These are phyloP conservation scores for Scheffersomyces segobiensis DNA, from an alignment of 1,139 yeast species.

Conservation along the genomic window DNA sequence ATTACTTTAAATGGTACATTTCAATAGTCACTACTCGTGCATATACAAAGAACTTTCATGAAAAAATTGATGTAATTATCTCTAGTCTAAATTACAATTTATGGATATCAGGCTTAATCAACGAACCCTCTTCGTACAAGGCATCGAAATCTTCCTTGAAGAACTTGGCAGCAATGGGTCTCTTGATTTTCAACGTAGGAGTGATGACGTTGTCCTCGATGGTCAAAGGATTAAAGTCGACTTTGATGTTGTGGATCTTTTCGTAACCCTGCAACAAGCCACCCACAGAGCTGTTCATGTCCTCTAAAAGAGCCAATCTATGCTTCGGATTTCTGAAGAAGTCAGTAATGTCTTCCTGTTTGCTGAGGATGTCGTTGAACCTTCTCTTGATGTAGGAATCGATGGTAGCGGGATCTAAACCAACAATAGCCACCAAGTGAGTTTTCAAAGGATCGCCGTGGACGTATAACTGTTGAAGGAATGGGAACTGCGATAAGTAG, in stretches of 20 bases:
- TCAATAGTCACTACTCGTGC: not conserved
- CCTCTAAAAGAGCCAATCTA: slow-evolving; percentile 27
- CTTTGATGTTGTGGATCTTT: slow-evolving; percentile 58
- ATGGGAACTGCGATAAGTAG: slow-evolving; percentile 55
- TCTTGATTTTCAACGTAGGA: slow-evolving; percentile 73
- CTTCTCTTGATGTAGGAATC: slow-evolving; percentile 10
- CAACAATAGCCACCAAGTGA: slow-evolving; percentile 41
- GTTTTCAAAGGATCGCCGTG: slow-evolving; percentile 20
- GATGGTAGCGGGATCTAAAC: slow-evolving; percentile 39
- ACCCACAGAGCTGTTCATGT: slow-evolving; percentile 25
- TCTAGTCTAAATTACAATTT: slow-evolving; percentile 14
- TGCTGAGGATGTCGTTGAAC: slow-evolving; percentile 7
- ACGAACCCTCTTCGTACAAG: slow-evolving; percentile 62
- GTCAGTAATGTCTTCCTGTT: slow-evolving; percentile 27
- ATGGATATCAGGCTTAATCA: slow-evolving; percentile 15
- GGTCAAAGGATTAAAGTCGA: slow-evolving; percentile 67
- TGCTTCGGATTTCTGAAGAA: slow-evolving; percentile 29
- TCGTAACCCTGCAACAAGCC: slow-evolving; percentile 52
- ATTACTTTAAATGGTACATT: not conserved
- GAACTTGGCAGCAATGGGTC: slow-evolving; percentile 56
- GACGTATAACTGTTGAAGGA: slow-evolving; percentile 58
- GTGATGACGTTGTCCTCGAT: slow-evolving; percentile 65
- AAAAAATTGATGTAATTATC: not conserved
- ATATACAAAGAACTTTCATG: not conserved
- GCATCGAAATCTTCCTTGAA: slow-evolving; percentile 48